Base-by-base conservation (phyloP, 148 eudicot species). In the Rhododendron mucronatum region DNA sequence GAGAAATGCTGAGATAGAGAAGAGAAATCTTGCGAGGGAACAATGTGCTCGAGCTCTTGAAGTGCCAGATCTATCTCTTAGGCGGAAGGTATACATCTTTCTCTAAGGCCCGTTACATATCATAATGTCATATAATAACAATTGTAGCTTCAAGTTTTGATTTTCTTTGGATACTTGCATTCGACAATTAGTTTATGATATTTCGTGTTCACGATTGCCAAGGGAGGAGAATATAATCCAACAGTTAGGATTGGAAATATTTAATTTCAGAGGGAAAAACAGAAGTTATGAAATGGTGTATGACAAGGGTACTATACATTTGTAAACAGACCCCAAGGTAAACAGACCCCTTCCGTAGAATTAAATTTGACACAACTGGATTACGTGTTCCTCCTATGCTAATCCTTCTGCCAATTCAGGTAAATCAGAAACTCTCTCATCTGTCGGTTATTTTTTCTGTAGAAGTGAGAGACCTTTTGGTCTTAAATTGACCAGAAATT, bases 21-120 rank as follows among this genome's bases (percentile, higher is more conserved):
- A 89, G 88, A 92, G 96, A 86, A 97, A 97, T 90, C 90, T 39
- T 82, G 93, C 93, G 30, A 93, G 99, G 88, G 91, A 89, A 86
- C 87, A 86, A 76, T 87, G 92, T 84, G 95, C 98, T 84, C 90
- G 69, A 83, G 96, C 94, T 57, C 95, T 97, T 85, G 95, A 93
- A 88, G 84, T 83, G 63, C 99, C 98, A 23, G 95, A 94, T 91
- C 84, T 90, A 87, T 92, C 98, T 83, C 89, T 95, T 39, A 92
- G 94, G 90, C 95, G 94, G 84, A 97, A 95, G 99, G 99, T 97
- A 91, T 76, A 83, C 41, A 59, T 74, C 73, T 84, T 33, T 30
- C 39, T 71, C 20, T 30, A 23, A 84, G 47, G 67, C 73, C 57
- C 18, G 30, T 55, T 80, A 45, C n/a, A 12, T 30, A 47, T 63